Evolutionary conservation across 257 asterid genomes (phyloP), one percentile per base, ranked within the genome.

Genomic region (Oldenlandia corymbosa): DNA sequence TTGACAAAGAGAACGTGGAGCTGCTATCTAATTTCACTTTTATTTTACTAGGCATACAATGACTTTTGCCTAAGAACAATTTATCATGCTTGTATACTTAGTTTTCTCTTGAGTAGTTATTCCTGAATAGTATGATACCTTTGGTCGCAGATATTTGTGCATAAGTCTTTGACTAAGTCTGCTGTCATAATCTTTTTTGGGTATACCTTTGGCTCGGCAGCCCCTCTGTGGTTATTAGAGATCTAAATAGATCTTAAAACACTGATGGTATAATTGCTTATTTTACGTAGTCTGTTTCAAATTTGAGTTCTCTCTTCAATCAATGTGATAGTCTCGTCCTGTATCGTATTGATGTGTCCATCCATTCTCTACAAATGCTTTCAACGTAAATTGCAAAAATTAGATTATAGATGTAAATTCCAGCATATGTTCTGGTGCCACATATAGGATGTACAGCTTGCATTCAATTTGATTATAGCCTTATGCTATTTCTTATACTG

Each of bases 401-500:
- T 45, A 4, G 37, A 39, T 32, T 7, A 13, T 27, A 23, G 43
- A 64, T n/a, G 27, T 4, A 8, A 20, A 7, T 31, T 26, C 24
- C 7, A 28, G 7, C 32, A 20, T 7, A 31, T 18, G 27, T 8
- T 36, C 62, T 2, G 7, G 49, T 45, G 27, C 41, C 36, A 23
- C 4, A 7, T 14, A 31, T 10, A 31, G 65, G 49, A 43, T 28
- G 51, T 9, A 46, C 39, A 57, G 9, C 23, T 31, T 10, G 5
- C 6, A 14, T 53, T 54, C 28, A 31, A 21, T 47, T 23, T 21
- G 36, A 28, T 51, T 42, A 37, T 14, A 8, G 42, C 4, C 23
- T 42, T 28, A 5, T 37, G 18, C 46, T 49, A 20, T 64, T 46
- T 63, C 46, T 60, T 39, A 24, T 26, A 47, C 52, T 63, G 65